A percentile compares a stretch with the other conserved stretches of the same genome.
These are phyloP conservation scores for Pseudocercospora fijiensis DNA, from an alignment of 2,329 filamentous ascomycete genomes.

Conservation along the genomic window DNA sequence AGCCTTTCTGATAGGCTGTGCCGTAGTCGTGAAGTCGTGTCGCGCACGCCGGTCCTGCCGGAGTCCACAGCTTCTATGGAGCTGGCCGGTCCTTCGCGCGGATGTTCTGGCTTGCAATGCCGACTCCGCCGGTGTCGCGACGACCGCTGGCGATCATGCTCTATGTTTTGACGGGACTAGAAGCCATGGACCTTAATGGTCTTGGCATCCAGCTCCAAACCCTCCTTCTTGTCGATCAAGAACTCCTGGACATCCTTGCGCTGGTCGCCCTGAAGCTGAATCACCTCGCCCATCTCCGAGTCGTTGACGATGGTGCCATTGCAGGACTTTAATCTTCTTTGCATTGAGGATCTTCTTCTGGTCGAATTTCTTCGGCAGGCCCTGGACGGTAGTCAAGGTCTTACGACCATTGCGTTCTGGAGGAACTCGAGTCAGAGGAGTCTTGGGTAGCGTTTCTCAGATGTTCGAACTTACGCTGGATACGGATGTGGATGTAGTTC, in stretches of 20 bases:
- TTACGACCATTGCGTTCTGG: slow-evolving; percentile 99
- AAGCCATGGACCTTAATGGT: slow-evolving; percentile 77
- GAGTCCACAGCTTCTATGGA: slow-evolving; percentile 13
- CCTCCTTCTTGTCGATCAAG: slow-evolving; percentile 92
- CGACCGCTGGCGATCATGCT: slow-evolving; percentile 17
- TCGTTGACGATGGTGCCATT: slow-evolving; percentile 99
- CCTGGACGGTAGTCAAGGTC: slow-evolving; percentile 99
- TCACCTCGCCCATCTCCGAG: slow-evolving; percentile 97
- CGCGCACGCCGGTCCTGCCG: slow-evolving; percentile 17
- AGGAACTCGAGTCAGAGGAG: slow-evolving; percentile 36
- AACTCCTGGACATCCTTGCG: slow-evolving; percentile 98
- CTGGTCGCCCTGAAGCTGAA: slow-evolving; percentile 99
- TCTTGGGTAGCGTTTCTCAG: neutral
- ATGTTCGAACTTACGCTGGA: slow-evolving; percentile 67
- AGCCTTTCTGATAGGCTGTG: slow-evolving; percentile 13
- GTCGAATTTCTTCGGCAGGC: slow-evolving; percentile 97
- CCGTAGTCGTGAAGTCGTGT: slow-evolving; percentile 23
- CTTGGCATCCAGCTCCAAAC: slow-evolving; percentile 90
- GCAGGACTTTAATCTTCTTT: slow-evolving; percentile 99
- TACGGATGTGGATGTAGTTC: slow-evolving; percentile 99
- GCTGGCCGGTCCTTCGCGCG: slow-evolving; percentile 13
- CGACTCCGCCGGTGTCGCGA: slow-evolving; percentile 17
- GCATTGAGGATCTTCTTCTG: slow-evolving; percentile 99
- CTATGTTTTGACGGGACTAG: slow-evolving; percentile 25
- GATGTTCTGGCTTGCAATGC: slow-evolving; percentile 2